A percentile compares a stretch with the other conserved stretches of the same genome.
phyloP scores from a whole-genome alignment of 148 eudicot species.

The Rhododendron williamsianum region DNA sequence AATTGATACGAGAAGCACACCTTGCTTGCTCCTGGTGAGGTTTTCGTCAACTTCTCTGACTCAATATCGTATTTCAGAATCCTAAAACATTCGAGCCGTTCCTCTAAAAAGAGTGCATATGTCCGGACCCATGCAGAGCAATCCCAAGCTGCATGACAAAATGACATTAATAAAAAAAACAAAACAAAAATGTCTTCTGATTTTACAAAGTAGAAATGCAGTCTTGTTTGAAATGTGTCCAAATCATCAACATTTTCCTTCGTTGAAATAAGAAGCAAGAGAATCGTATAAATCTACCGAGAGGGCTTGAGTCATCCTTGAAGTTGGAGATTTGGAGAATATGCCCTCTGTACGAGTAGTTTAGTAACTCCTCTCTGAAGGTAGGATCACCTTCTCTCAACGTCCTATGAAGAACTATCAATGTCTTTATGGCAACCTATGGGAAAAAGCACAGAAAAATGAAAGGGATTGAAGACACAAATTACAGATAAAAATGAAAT shows the following conservation, averaged over 20 bases:
- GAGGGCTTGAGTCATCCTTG: slow-evolving; percentile 93
- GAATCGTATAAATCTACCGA: slow-evolving; percentile 35
- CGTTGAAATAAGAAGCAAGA: neutral
- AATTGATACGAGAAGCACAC: slow-evolving; percentile 22
- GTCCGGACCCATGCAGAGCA: slow-evolving; percentile 98
- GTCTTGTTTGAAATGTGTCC: neutral
- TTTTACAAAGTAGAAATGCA: neutral
- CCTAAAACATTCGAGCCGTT: slow-evolving; percentile 87
- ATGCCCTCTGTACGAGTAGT: slow-evolving; percentile 68
- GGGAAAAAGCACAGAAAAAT: neutral
- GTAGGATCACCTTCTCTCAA: slow-evolving; percentile 92
- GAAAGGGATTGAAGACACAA: neutral
- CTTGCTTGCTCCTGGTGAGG: slow-evolving; percentile 65
- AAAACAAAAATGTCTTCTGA: neutral
- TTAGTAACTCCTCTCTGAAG: slow-evolving; percentile 81
- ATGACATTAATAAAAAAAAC: neutral
- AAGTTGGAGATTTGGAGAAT: slow-evolving; percentile 80
- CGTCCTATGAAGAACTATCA: slow-evolving; percentile 87
- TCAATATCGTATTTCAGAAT: slow-evolving; percentile 76
- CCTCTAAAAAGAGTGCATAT: slow-evolving; percentile 87
- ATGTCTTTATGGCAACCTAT: slow-evolving; percentile 89
- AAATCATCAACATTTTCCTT: neutral
- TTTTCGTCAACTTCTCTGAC: slow-evolving; percentile 63
- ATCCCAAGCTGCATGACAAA: slow-evolving; percentile 71
- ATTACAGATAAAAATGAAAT: neutral